Evolutionary conservation across 345 rosid species (phyloP).

Genomic region (Pseudoturritis turrita): DNA sequence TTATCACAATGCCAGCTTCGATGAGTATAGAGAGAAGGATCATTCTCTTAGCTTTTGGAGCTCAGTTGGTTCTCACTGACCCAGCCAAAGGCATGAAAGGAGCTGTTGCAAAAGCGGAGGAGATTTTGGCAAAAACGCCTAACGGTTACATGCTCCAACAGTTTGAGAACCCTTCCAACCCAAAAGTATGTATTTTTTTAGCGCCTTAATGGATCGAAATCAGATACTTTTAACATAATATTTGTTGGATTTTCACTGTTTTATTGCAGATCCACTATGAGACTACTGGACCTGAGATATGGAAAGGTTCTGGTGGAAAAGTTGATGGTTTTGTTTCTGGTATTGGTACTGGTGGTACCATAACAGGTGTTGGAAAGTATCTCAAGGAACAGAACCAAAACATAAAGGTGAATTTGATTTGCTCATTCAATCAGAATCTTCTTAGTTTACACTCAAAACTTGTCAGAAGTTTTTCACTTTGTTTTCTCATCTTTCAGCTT

Average conservation of each 20-base stretch:
- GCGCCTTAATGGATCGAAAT: background rate
- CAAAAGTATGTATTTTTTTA: slow-evolving; percentile 48
- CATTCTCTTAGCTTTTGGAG: slow-evolving; percentile 91
- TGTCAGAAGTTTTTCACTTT: slow-evolving; percentile 4
- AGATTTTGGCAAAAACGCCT: slow-evolving; percentile 70
- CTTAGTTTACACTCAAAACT: background rate
- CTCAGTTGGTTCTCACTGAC: slow-evolving; percentile 76
- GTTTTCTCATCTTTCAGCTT: slow-evolving; percentile 39
- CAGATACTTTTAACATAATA: too few species aligned
- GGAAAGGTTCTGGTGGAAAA: slow-evolving; percentile 82
- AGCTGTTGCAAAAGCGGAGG: slow-evolving; percentile 87
- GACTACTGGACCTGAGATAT: slow-evolving; percentile 92
- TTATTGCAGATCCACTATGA: slow-evolving; percentile 70
- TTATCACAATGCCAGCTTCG: slow-evolving; percentile 91
- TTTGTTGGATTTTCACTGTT: too few species aligned
- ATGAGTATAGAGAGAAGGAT: slow-evolving; percentile 92
- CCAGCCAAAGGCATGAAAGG: slow-evolving; percentile 95
- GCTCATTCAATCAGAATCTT: background rate
- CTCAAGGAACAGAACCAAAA: slow-evolving; percentile 74
- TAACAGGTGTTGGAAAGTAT: slow-evolving; percentile 83
- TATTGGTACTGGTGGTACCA: slow-evolving; percentile 94
- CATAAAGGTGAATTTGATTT: slow-evolving; percentile 49
- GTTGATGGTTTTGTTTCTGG: slow-evolving; percentile 86
- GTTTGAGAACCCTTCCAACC: slow-evolving; percentile 89
- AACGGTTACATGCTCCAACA: slow-evolving; percentile 86